Evolutionary conservation across 768 basidiomycete genomes (phyloP), one percentile per base, ranked within the genome.

Genomic region (Tricholoma hemisulphureum): DNA sequence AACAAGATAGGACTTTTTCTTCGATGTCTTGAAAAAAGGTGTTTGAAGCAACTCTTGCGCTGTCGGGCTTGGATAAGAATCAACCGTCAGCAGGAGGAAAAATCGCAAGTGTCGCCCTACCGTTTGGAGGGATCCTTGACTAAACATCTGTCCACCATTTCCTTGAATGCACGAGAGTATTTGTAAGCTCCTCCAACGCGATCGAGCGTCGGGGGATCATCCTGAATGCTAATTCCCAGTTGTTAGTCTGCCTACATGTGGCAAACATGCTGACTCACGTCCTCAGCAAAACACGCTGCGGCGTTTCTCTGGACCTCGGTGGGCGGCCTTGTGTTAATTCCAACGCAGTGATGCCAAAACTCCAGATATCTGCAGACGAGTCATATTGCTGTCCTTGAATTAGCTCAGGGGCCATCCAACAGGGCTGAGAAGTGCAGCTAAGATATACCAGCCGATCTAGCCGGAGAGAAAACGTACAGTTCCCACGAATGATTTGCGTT

Each of bases 321-420:
- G 94, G 91, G 5, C 88, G 84, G 0, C 95, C 95, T 65, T 92
- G 87, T 0, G 91, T 81, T 29, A 98, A 78, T 69, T 97, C 95
- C 46, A 97, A 75, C 14, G 94, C 89, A n/a, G 94, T 96, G 58
- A 98, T 95, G 11, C 93, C 95, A 69, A 97, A 91, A 57, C 91
- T 94, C 94, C 95, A 98, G 57, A 98, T 95, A 67, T 98, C 95
- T 18, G 93, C 93, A 61, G 87, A 83, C 11, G 86, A 81, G 67
- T 95, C 93, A 69, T 95, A 96, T 55, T 84, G 83, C 62, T 82
- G 83, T 51, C 93, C 90, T 63, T 89, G 82, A 48, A 98, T 91
- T 21, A 97, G 82, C 65, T 98, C 95, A 2, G 95, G 95, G 0
- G 95, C 93, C 95, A 97, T 98, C 93, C 93, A 97, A 69, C 91